Base-by-base conservation (phyloP, 2,329 filamentous ascomycete genomes). In the Pleomassaria siparia region DNA sequence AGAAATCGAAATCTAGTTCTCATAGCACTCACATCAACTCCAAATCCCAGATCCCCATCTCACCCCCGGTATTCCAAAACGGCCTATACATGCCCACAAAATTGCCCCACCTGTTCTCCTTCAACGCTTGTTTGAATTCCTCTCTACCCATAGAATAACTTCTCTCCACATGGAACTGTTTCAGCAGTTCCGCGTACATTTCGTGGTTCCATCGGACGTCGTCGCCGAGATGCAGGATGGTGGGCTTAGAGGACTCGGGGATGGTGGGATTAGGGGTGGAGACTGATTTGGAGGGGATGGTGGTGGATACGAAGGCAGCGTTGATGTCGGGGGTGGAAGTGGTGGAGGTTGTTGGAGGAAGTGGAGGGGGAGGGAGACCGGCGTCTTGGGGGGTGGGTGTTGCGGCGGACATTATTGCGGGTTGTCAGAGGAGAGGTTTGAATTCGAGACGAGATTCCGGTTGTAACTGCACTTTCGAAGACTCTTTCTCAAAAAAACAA, bases 31-130 rank as follows among this genome's bases (percentile, higher is more conserved):
- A 66, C 60, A 86, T 80, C 16, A 86, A 59, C 51, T 86, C 82
- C 10, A 65, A 57, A 55, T 86, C 80, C 81, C 82, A 85, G 18
- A 77, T 77, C 1, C 81, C 82, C 81, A 86, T 85, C 56, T 86
- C 83, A 3, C 80, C 81, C 1, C 83, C 83, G 0, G 82, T 84
- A 47, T 81, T 80, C 81, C 82, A 86, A 63, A 83, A 84, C 0
- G 82, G 82, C 2, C 82, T 72, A 54, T 82, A 81, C 39, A 74
- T 77, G 40, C 64, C 74, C 11, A 71, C 67, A 37, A 76, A 76
- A 45, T 75, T 63, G 2, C 74, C 74, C 60, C 72, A 76, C 44
- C 51, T 62, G 44, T 61, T 67, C 30, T 66, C 61, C 47, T 63
- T 59, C 26, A 76, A 44, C 2, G 72, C 72, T 7, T 55, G 29